These are phyloP conservation scores for Ascochyta koolunga DNA, from an alignment of 2,329 filamentous ascomycete species.

Conservation along the genomic window DNA sequence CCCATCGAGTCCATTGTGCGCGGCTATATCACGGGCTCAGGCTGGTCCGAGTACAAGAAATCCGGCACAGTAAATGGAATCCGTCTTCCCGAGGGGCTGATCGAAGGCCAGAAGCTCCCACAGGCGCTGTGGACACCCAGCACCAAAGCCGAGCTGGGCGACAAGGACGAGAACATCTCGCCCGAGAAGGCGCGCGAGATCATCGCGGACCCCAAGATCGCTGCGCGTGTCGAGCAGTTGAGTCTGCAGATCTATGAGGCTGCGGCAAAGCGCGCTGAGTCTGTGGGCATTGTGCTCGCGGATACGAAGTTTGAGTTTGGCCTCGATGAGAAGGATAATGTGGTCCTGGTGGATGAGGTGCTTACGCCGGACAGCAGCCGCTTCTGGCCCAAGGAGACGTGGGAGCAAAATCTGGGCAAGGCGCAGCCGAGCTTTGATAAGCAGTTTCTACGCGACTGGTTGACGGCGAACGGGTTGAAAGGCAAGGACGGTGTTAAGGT, in stretches of 20 bases:
- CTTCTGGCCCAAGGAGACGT: conserved; percentile 81
- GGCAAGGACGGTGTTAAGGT: conserved; percentile 75
- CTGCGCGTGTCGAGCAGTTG: conserved; percentile 68
- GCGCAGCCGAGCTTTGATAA: conserved; percentile 90
- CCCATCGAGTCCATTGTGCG: conserved; percentile 86
- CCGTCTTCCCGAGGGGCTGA: conserved; percentile 68
- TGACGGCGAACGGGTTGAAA: conserved; percentile 74
- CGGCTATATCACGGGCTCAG: conserved; percentile 86
- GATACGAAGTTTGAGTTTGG: conserved; percentile 82
- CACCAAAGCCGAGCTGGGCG: conserved; percentile 81
- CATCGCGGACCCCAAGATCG: conserved; percentile 70
- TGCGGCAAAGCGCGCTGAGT: conserved; percentile 67
- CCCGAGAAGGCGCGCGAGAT: conserved; percentile 62
- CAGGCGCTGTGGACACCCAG: conserved; percentile 77
- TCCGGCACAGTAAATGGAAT: conserved; percentile 82
- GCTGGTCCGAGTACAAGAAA: conserved; percentile 78
- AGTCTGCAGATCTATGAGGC: conserved; percentile 68
- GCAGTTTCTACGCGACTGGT: conserved; percentile 76
- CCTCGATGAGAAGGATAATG: conserved; percentile 64
- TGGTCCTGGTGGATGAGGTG: conserved; percentile 83
- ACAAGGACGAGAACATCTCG: conserved; percentile 86
- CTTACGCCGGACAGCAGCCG: conserved; percentile 77
- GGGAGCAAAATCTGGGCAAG: conserved; percentile 67
- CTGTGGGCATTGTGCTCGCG: conserved; percentile 75
- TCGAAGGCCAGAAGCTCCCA: conserved; percentile 73